phyloP scores from a whole-genome alignment of 2,329 filamentous ascomycete species.

The Talaromyces sp. region DNA sequence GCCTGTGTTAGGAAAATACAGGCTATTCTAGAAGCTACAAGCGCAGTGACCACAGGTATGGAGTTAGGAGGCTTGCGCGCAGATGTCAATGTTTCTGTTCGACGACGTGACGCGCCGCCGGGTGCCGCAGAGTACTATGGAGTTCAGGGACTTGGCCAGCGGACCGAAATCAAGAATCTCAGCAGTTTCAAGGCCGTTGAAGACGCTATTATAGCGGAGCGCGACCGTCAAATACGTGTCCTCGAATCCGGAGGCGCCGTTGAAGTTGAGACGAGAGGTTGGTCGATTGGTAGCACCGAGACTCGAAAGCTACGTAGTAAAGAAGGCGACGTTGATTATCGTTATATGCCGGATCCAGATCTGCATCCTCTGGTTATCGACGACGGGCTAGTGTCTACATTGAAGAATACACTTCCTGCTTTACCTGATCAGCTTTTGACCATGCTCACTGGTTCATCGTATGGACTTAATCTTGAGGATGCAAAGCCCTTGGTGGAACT shows the following conservation, averaged over 20 bases:
- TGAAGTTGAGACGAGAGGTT: constrained; percentile 84
- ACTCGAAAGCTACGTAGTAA: constrained; percentile 82
- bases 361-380: constrained; percentile 73
- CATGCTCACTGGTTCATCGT: constrained; percentile 54
- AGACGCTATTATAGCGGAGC: constrained; percentile 86
- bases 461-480: constrained; percentile 72
- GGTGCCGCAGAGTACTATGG: constrained; percentile 50
- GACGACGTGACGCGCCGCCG: constrained; percentile 49
- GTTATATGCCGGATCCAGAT: constrained; percentile 98
- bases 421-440: constrained; percentile 67
- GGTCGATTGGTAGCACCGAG: constrained; percentile 77
- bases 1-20: constrained; percentile 88
- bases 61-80: constrained; percentile 84
- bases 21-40: constrained; percentile 68
- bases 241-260: constrained; percentile 70
- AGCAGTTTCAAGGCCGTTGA: constrained; percentile 93
- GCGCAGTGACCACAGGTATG: constrained; percentile 87
- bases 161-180: constrained; percentile 96
- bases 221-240: constrained; percentile 78
- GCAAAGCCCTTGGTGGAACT: constrained; percentile 72
- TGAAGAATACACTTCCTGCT: constrained; percentile 60
- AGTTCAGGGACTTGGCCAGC: constrained; percentile 65
- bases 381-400: constrained; percentile 59
- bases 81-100: constrained; percentile 92
- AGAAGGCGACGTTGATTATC: constrained; percentile 94